Evolutionary conservation across 768 basidiomycete species (phyloP), one percentile per base, ranked within the genome.

Genomic region (Mycena metata): DNA sequence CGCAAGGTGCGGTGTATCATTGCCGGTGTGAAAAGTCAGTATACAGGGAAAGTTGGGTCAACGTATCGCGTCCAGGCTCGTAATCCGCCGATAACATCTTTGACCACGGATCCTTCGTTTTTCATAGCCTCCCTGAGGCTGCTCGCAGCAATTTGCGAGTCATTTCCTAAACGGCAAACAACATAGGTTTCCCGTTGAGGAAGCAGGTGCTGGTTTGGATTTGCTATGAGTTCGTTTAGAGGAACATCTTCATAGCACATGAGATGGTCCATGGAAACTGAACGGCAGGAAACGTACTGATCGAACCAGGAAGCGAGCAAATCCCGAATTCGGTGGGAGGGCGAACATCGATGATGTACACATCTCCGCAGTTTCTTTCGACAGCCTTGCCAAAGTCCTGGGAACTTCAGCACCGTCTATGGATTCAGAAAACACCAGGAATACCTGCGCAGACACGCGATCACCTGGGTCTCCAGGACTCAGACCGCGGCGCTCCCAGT

Each of bases 81-180:
- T 55, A 98, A 79, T 1, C 96, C 96, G 23, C 96, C 96, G 10
- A 93, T 81, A 5, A 96, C 84, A 78, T 97, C 92, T 73, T 82
- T 87, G 19, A 93, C 81, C 41, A 81, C 72, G 7, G 75, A 67
- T 3, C 58, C 74, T 16, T 75, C 72, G 51, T 74, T 77, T 23
- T 68, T 73, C 54, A 75, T 73, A 10, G 79, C 81, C 19, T 73
- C 75, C 63, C 86, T 78, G 21, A 95, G 74, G 7, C 90, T 89
- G 41, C 89, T 83, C 0, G 90, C 96, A 35, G 96, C 97, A 21
- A 94, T 86, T 77, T 95, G 94, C 1, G 95, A 97, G 77, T 98
- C 97, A 74, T 98, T 99, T 6, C 97, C 96, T 23, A 95, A 83
- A 35, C 95, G 86, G 79, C 96, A 99, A 30, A 98, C 79, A 19